A percentile compares a stretch with the other conserved stretches of the same genome.
Evolutionary conservation across 768 basidiomycete species (phyloP).

Genomic region (Dioszegia hungarica): DNA sequence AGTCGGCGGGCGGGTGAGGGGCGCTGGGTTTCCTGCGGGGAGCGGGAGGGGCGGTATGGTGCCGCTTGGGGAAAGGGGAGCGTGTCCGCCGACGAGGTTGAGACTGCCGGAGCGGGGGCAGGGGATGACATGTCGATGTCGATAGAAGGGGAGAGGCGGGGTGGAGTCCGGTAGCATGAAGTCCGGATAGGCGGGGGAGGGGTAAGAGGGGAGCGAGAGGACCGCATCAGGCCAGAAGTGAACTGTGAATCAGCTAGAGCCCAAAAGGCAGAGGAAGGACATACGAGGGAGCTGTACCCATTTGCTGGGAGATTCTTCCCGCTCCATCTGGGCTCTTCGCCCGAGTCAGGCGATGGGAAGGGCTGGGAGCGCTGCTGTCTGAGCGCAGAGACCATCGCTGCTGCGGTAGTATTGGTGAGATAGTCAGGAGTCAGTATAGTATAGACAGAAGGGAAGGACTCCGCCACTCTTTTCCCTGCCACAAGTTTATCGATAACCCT

Average conservation of each 20-base stretch:
- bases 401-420: too few species aligned
- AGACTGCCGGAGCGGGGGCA: background rate
- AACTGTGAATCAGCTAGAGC: conserved; percentile 15
- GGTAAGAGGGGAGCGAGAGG: background rate
- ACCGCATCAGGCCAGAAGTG: conserved; percentile 10
- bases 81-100: background rate
- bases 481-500: too few species aligned
- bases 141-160: background rate
- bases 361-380: background rate
- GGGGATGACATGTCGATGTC: background rate
- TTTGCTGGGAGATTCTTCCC: conserved; percentile 25
- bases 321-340: conserved; percentile 15
- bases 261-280: conserved; percentile 20
- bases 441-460: background rate
- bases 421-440: background rate
- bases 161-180: background rate
- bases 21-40: conserved; percentile 6
- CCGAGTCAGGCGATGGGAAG: too few species aligned
- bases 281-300: conserved; percentile 33
- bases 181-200: background rate
- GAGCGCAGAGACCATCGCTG: background rate
- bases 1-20: conserved; percentile 7
- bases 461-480: too few species aligned
- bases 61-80: background rate
- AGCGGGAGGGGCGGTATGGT: conserved; percentile 7